Conservation (phyloP, 768 basidiomycete species). For the Mycena galericulata region DNA sequence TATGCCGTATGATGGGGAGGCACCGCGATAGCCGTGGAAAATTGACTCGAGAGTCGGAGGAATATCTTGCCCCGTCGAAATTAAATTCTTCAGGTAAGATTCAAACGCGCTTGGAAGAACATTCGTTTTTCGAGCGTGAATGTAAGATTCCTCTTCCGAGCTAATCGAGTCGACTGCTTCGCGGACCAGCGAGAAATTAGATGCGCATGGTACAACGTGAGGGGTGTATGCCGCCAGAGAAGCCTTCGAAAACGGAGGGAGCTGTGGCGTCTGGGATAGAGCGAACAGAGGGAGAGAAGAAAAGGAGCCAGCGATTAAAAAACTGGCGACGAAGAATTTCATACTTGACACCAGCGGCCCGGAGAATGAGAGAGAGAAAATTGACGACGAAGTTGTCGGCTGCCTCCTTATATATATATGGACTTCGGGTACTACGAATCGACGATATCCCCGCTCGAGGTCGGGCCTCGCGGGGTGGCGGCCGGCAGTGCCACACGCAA, state of each 20-base stretch:
- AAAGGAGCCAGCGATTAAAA: slow-evolving; percentile 11
- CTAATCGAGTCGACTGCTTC: slow-evolving; percentile 42
- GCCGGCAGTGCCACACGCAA: neutral
- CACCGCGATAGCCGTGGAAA: slow-evolving; percentile 31
- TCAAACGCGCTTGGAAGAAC: slow-evolving; percentile 54
- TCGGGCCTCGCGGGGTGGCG: neutral
- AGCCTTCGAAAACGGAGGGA: slow-evolving; percentile 24
- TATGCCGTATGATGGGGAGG: slow-evolving; percentile 55
- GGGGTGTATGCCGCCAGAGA: slow-evolving; percentile 25
- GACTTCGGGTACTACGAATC: neutral
- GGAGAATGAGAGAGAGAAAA: neutral
- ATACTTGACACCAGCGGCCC: neutral
- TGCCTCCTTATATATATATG: slow-evolving; percentile 7
- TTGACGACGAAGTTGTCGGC: neutral
- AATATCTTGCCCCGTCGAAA: slow-evolving; percentile 42
- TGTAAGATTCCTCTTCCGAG: slow-evolving; percentile 49
- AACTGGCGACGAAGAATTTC: neutral
- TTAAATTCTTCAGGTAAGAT: slow-evolving; percentile 51
- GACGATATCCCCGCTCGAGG: too few relatives aligned
- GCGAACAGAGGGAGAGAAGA: neutral
- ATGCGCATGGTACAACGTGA: slow-evolving; percentile 8
- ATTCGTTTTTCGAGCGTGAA: slow-evolving; percentile 45
- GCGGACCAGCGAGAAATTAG: slow-evolving; percentile 16
- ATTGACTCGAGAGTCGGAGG: slow-evolving; percentile 51
- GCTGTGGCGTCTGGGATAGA: slow-evolving; percentile 11